Evolutionary conservation across 495 filamentous ascomycete species (phyloP).

Genomic region (Acidomyces sp.): DNA sequence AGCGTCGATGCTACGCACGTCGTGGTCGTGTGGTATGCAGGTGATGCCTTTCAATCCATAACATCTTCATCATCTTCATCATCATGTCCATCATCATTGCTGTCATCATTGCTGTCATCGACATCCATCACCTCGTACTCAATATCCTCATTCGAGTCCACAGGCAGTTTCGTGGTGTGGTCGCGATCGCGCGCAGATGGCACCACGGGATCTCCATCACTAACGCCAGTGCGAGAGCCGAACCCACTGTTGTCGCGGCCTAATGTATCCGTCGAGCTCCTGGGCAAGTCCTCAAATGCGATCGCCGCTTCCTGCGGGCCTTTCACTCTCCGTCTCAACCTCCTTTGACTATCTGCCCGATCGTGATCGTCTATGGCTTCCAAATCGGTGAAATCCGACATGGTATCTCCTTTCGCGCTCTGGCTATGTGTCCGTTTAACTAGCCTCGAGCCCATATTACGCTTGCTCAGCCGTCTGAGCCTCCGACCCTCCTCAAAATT

Average conservation of each 20-base stretch:
- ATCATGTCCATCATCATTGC: too few species aligned
- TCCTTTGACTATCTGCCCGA: conserved; percentile 5
- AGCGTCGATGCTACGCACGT: too few species aligned
- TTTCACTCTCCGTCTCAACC: conserved; percentile 5
- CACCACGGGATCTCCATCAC: neutral
- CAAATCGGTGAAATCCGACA: conserved; percentile 1
- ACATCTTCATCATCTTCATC: too few species aligned
- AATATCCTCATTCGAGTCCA: too few species aligned
- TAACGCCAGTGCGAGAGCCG: neutral
- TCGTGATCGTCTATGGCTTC: conserved; percentile 14
- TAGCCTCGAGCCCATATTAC: conserved; percentile 8
- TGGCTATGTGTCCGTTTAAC: conserved; percentile 17
- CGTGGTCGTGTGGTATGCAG: too few species aligned
- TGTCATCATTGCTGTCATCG: too few species aligned
- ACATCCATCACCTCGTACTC: too few species aligned
- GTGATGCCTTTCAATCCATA: too few species aligned
- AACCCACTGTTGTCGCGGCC: neutral
- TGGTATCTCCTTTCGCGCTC: conserved; percentile 9
- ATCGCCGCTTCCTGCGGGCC: conserved; percentile 1
- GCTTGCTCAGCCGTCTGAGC: conserved; percentile 8
- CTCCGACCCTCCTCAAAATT: conserved; percentile 7
- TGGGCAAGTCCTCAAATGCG: neutral
- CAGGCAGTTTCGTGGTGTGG: too few species aligned
- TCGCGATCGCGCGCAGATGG: too few species aligned
- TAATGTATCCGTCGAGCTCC: neutral